Percentiles rank a stretch among this genome's conserved stretches.
phyloP scores from a whole-genome alignment of 1,284 basidiomycete genomes.

The Pseudozyma sp. region DNA sequence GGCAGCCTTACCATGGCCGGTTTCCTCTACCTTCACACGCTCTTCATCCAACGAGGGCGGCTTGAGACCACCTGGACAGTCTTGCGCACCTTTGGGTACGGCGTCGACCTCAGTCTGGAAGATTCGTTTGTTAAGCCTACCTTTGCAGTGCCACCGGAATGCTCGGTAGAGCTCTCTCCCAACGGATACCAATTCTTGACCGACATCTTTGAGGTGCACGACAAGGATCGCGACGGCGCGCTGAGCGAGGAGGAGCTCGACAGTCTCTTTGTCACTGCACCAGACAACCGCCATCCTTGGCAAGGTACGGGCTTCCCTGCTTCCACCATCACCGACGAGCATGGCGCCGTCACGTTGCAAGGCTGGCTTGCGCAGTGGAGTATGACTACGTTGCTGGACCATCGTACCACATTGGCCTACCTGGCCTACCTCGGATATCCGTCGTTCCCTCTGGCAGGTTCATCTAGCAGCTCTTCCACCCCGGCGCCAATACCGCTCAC shows the following conservation, averaged over 20 bases:
- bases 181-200: slow-evolving; percentile 97
- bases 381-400: slow-evolving; percentile 95
- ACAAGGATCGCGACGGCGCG: slow-evolving; percentile 97
- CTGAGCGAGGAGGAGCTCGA: slow-evolving; percentile 86
- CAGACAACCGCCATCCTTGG: slow-evolving; percentile 72
- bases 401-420: slow-evolving; percentile 90
- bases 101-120: slow-evolving; percentile 84
- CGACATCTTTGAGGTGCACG: slow-evolving; percentile 94
- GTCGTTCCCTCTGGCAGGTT: slow-evolving; percentile 49
- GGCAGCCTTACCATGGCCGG: slow-evolving; percentile 86
- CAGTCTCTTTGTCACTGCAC: slow-evolving; percentile 90
- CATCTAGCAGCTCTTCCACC: slow-evolving; percentile 18
- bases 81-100: slow-evolving; percentile 92
- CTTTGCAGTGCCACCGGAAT: slow-evolving; percentile 93
- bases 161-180: slow-evolving; percentile 92
- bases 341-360: slow-evolving; percentile 90
- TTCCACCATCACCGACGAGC: slow-evolving; percentile 88
- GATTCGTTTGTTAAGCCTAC: slow-evolving; percentile 69
- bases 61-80: slow-evolving; percentile 99
- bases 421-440: slow-evolving; percentile 94
- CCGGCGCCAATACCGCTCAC: slow-evolving; percentile 40
- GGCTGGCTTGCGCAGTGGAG: slow-evolving; percentile 99
- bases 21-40: slow-evolving; percentile 93
- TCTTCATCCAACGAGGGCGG: slow-evolving; percentile 94
- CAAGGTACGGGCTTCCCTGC: slow-evolving; percentile 71